These are phyloP conservation scores for Crithidia brevicula DNA, from an alignment of 208 protist species.

Conservation along the genomic window DNA sequence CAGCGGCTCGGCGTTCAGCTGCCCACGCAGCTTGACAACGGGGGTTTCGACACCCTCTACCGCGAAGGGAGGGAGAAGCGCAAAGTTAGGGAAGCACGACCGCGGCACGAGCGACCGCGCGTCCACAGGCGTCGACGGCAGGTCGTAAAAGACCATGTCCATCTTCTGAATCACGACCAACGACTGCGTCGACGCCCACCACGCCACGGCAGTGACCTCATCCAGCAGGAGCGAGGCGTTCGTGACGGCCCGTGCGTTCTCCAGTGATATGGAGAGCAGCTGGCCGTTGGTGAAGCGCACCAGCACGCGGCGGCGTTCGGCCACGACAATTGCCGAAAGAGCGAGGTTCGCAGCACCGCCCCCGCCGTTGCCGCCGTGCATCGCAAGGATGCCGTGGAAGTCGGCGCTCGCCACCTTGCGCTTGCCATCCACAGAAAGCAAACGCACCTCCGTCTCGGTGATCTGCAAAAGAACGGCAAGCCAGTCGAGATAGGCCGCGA, in stretches of 20 bases:
- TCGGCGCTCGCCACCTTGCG: conserved; percentile 20
- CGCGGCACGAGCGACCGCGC: background rate
- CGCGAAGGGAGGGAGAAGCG: conserved; percentile 48
- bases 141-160: conserved; percentile 48
- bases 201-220: conserved; percentile 44
- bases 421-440: conserved; percentile 69
- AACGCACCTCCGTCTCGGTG: conserved; percentile 66
- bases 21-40: conserved; percentile 34
- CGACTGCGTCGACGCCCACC: conserved; percentile 30
- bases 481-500: conserved; percentile 52
- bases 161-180: conserved; percentile 46
- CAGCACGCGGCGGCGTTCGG: conserved; percentile 22
- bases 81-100: conserved; percentile 55
- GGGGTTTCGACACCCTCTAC: conserved; percentile 40
- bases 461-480: conserved; percentile 72
- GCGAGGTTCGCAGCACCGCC: conserved; percentile 13
- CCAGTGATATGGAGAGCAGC: conserved; percentile 23
- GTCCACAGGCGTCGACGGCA: background rate
- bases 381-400: conserved; percentile 11
- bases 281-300: conserved; percentile 39
- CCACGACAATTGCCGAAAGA: conserved; percentile 22
- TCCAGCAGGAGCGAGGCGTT: conserved; percentile 33
- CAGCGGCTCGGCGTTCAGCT: conserved; percentile 45
- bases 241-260: background rate
- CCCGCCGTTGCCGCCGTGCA: conserved; percentile 5